Conservation (phyloP, 2,329 filamentous ascomycete species). For the Colletotrichum tamarilloi region DNA sequence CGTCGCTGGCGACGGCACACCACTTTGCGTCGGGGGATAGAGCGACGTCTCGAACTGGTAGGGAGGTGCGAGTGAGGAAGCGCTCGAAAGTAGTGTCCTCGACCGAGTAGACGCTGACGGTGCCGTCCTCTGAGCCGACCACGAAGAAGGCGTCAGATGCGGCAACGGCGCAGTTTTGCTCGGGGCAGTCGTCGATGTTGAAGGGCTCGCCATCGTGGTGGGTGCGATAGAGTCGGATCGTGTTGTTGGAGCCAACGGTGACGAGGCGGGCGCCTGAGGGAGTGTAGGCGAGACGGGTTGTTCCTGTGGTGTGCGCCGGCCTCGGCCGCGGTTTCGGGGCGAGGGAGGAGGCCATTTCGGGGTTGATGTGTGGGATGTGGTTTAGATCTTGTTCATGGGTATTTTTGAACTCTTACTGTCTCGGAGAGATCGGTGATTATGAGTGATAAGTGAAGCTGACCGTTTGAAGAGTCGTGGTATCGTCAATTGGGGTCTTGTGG, state of each 20-base stretch:
- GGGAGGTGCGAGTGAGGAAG: conserved; percentile 83
- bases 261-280: conserved; percentile 87
- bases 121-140: conserved; percentile 92
- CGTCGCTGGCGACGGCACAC: conserved; percentile 97
- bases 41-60: conserved; percentile 87
- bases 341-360: conserved; percentile 47
- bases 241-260: conserved; percentile 93
- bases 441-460: neutral
- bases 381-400: neutral
- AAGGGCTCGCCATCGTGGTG: conserved; percentile 92
- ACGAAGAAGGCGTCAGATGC: conserved; percentile 85
- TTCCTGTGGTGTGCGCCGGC: conserved; percentile 84
- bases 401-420: neutral
- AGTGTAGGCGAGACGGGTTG: conserved; percentile 89
- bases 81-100: conserved; percentile 79
- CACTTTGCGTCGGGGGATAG: conserved; percentile 85
- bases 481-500: neutral
- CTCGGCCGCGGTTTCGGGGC: conserved; percentile 67
- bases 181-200: conserved; percentile 91
- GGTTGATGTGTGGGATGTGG: neutral
- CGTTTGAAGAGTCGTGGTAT: neutral
- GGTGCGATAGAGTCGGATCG: conserved; percentile 91
- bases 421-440: neutral
- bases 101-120: conserved; percentile 93
- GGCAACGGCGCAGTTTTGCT: conserved; percentile 84